Percentiles rank a stretch among this genome's conserved stretches.
Conservation (phyloP, 1,284 basidiomycete species). For the Boletus holoroseus region DNA sequence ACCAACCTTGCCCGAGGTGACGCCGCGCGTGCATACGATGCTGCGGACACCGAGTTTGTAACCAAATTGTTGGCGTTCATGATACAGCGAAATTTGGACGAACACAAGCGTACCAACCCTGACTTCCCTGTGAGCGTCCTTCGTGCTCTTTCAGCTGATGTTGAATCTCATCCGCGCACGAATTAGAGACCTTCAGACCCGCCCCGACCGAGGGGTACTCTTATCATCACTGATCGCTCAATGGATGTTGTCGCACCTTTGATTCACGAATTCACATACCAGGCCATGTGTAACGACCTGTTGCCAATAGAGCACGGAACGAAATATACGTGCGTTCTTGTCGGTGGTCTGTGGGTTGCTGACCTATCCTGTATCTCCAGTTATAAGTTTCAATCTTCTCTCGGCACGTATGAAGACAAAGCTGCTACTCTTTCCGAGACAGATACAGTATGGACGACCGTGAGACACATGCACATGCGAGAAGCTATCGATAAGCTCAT, state of each 20-base stretch:
- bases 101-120: slow-evolving; percentile 77
- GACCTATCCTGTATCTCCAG: slow-evolving; percentile 35
- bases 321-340: slow-evolving; percentile 69
- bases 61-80: slow-evolving; percentile 76
- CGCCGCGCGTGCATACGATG: slow-evolving; percentile 59
- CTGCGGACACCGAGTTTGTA: slow-evolving; percentile 64
- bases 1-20: slow-evolving; percentile 68
- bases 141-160: background rate
- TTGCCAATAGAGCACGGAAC: slow-evolving; percentile 83
- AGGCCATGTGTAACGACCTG: slow-evolving; percentile 97
- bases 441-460: slow-evolving; percentile 87
- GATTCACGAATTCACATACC: slow-evolving; percentile 97
- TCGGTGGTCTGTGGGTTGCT: background rate
- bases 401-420: slow-evolving; percentile 83
- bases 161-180: slow-evolving; percentile 6
- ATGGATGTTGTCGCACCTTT: slow-evolving; percentile 92
- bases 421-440: slow-evolving; percentile 77
- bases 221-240: slow-evolving; percentile 92
- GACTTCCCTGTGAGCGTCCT: slow-evolving; percentile 69
- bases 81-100: slow-evolving; percentile 79
- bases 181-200: slow-evolving; percentile 60
- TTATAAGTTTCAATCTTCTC: slow-evolving; percentile 82
- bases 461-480: slow-evolving; percentile 97
- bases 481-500: slow-evolving; percentile 97
- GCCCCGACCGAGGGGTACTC: slow-evolving; percentile 68